Evolutionary conservation across 1,139 yeast genomes (phyloP).

Genomic region (Blastobotrys raffinosifermentans): DNA sequence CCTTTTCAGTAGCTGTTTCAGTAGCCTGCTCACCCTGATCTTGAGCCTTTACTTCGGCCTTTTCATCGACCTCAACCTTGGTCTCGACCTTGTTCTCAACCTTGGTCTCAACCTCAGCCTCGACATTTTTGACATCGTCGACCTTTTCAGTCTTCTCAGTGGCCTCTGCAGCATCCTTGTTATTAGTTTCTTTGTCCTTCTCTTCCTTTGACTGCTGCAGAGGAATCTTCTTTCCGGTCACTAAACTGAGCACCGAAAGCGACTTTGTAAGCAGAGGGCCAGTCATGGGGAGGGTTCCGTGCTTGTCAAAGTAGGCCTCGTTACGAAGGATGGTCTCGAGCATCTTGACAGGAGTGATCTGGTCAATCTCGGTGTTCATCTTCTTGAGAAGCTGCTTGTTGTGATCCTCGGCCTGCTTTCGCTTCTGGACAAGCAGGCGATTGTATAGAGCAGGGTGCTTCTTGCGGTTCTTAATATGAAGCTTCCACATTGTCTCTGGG

Average conservation of each 20-base stretch:
- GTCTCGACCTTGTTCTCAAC: conserved; percentile 7
- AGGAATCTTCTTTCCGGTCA: conserved; percentile 19
- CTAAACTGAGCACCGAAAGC: conserved; percentile 23
- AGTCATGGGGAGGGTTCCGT: conserved; percentile 21
- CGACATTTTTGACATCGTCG: background rate
- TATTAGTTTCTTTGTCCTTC: conserved; percentile 1
- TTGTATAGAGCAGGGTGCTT: conserved; percentile 34
- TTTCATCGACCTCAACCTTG: conserved; percentile 1
- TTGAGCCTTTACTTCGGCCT: conserved; percentile 4
- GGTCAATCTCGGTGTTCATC: conserved; percentile 30
- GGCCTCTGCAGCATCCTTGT: background rate
- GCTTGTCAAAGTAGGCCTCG: conserved; percentile 33
- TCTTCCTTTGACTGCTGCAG: conserved; percentile 1
- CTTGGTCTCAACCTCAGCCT: conserved; percentile 7
- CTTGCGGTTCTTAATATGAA: conserved; percentile 36
- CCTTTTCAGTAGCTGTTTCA: conserved; percentile 5
- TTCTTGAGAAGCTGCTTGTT: conserved; percentile 31
- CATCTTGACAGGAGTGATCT: conserved; percentile 34
- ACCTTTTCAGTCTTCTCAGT: background rate
- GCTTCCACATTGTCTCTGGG: conserved; percentile 56
- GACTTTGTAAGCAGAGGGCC: conserved; percentile 20
- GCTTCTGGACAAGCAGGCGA: conserved; percentile 13
- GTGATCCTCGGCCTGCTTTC: conserved; percentile 16
- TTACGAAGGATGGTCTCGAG: conserved; percentile 36
- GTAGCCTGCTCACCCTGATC: conserved; percentile 8